phyloP scores from a whole-genome alignment of 768 basidiomycete species.

The Cyathus striatus region DNA sequence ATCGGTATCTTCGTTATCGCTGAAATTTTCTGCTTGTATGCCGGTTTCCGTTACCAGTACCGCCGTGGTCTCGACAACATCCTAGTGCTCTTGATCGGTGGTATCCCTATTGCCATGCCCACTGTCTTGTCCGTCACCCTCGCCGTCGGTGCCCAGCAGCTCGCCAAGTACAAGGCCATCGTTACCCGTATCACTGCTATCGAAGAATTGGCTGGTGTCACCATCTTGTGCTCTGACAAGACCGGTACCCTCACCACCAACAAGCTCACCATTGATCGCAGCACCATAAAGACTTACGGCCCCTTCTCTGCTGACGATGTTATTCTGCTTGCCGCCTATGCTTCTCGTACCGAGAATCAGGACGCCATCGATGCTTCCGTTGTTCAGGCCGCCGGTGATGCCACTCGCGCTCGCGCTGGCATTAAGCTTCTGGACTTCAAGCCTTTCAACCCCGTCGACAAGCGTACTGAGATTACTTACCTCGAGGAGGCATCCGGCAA shows the following conservation, averaged over 20 bases:
- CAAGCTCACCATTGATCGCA: slow-evolving; percentile 95
- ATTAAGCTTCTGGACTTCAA: slow-evolving; percentile 98
- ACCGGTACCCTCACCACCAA: slow-evolving; percentile 98
- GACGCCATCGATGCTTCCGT: slow-evolving; percentile 94
- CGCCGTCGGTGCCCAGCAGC: slow-evolving; percentile 97
- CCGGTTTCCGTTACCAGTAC: slow-evolving; percentile 86
- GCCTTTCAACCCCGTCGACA: slow-evolving; percentile 99
- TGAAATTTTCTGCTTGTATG: slow-evolving; percentile 92
- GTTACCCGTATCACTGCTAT: slow-evolving; percentile 99
- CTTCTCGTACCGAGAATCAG: slow-evolving; percentile 98
- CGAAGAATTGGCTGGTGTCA: slow-evolving; percentile 97
- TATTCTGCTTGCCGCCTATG: slow-evolving; percentile 91
- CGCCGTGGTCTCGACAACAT: slow-evolving; percentile 96
- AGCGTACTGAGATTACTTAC: slow-evolving; percentile 98
- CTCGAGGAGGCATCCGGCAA: slow-evolving; percentile 87
- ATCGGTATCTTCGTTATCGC: slow-evolving; percentile 95
- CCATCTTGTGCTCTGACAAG: slow-evolving; percentile 98
- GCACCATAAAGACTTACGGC: slow-evolving; percentile 87
- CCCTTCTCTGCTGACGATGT: slow-evolving; percentile 86
- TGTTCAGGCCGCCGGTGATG: slow-evolving; percentile 71
- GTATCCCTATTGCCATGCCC: slow-evolving; percentile 99
- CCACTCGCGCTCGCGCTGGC: slow-evolving; percentile 72
- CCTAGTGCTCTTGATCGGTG: slow-evolving; percentile 97
- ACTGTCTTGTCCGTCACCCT: slow-evolving; percentile 97
- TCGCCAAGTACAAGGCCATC: slow-evolving; percentile 99